Evolutionary conservation across 495 filamentous ascomycete species (phyloP), one percentile per base, ranked within the genome.

Genomic region (Parathielavia appendiculata): DNA sequence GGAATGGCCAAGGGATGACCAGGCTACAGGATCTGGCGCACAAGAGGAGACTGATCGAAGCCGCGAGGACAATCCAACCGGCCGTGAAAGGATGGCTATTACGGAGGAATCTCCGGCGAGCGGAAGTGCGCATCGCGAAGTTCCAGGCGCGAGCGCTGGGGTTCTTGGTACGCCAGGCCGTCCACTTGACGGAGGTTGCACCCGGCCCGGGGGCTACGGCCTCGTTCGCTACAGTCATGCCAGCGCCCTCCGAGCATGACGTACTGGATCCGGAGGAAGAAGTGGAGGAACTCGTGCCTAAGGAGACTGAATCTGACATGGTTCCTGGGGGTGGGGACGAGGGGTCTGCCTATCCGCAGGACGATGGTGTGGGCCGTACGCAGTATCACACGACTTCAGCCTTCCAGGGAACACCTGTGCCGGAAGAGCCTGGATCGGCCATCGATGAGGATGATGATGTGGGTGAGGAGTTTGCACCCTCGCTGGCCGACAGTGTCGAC

Each of bases 121-220:
- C 17, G 1, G 2, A 4, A n/a, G 0, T 26, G 1, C 16, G n/a
- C 9, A 14, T 62, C 26, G 39, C 30, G 13, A 3, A 8, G 17
- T 41, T 54, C 14, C 57, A 61, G 47, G 19, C 58, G 19, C 6
- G 16, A 22, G 53, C 40, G 7, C 53, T 32, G 26, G 49, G 59
- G 8, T 56, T 51, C 47, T 2, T 44, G 16, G 10, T 14, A 19
- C 53, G 54, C 16, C 10, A 5, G 0, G 17, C 41, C 12, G 10
- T 56, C 10, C 10, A 0, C 47, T 4, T n/a, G 7, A 2, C 23
- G 40, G 26, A 22, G 9, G 22, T 23, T 4, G 23, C 12, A 30
- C 34, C 7, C 51, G 58, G 36, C 16, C 35, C 46, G 38, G 57
- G 34, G 23, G 46, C 43, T 20, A 17, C 32, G 26, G 19, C 8